These are phyloP conservation scores for Apiospora marii DNA, from an alignment of 2,329 filamentous ascomycete genomes.

Conservation along the genomic window DNA sequence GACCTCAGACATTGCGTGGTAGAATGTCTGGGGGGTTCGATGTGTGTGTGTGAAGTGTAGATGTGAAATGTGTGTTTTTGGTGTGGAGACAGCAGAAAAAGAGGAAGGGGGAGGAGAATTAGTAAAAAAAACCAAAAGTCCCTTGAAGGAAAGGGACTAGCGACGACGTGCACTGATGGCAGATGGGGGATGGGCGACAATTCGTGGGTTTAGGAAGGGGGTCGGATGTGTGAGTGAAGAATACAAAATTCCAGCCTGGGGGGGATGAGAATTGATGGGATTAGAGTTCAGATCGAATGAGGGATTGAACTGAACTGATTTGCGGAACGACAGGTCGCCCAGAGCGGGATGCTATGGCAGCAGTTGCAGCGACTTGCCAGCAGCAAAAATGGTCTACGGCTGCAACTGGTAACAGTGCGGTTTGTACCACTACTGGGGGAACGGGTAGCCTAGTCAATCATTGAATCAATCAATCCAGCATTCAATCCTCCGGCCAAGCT, in stretches of 20 bases:
- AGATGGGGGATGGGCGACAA: conserved; percentile 17
- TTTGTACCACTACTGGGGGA: neutral
- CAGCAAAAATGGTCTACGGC: neutral
- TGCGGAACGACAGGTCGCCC: neutral
- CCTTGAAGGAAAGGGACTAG: conserved; percentile 24
- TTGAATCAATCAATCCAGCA: neutral
- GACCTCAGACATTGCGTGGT: conserved; percentile 87
- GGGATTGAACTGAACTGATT: conserved; percentile 13
- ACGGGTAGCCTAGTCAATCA: neutral
- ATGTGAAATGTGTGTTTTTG: conserved; percentile 21
- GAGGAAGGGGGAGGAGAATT: conserved; percentile 21
- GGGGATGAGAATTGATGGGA: conserved; percentile 23
- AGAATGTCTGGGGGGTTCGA: conserved; percentile 40
- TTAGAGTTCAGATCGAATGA: conserved; percentile 24
- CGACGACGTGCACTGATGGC: conserved; percentile 25
- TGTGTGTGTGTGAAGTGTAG: conserved; percentile 42
- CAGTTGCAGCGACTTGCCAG: neutral
- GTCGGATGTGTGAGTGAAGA: conserved; percentile 23
- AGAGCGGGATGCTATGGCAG: neutral
- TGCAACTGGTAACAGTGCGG: neutral
- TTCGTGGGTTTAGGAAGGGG: conserved; percentile 20
- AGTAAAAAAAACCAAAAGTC: conserved; percentile 22
- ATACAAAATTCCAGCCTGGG: conserved; percentile 21
- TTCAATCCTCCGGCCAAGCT: neutral
- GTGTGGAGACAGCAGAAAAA: conserved; percentile 19